phyloP scores from a whole-genome alignment of 2,329 filamentous ascomycete species.

The Fusarium subtropicale region DNA sequence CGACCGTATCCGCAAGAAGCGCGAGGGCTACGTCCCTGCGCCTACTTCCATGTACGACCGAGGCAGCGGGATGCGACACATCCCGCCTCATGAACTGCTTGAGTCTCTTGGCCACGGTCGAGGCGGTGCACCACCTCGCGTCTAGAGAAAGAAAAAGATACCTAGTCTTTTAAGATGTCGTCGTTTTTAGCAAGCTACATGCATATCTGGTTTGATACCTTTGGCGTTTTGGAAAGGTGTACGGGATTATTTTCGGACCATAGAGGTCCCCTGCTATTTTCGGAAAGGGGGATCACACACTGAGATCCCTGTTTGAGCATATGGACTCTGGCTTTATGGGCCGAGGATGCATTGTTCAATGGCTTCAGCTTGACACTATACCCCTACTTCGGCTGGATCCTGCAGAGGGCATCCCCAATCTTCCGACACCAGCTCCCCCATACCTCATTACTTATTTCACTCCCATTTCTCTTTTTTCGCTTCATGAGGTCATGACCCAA shows the following conservation, averaged over 20 bases:
- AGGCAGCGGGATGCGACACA: conserved; percentile 67
- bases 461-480: conserved; percentile 38
- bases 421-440: conserved; percentile 20
- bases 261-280: conserved; percentile 37
- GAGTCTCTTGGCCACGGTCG: conserved; percentile 63
- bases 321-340: conserved; percentile 14
- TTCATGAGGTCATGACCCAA: conserved; percentile 52
- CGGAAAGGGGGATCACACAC: conserved; percentile 27
- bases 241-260: conserved; percentile 40
- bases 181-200: conserved; percentile 49
- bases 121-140: conserved; percentile 63
- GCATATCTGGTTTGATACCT: conserved; percentile 46
- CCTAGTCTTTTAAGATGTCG: conserved; percentile 28
- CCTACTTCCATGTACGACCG: conserved; percentile 74
- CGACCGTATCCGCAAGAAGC: conserved; percentile 80
- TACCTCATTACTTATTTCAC: conserved; percentile 24
- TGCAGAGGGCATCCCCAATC: conserved; percentile 27
- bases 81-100: conserved; percentile 71
- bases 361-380: conserved; percentile 27
- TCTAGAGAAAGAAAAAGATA: conserved; percentile 53
- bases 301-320: conserved; percentile 30
- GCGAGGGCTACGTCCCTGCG: conserved; percentile 84
- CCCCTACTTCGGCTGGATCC: conserved; percentile 42
- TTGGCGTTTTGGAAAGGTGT: conserved; percentile 55
- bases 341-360: conserved; percentile 19